Conservation (phyloP, 75 land plant genomes). For the Cupressus sempervirens region DNA sequence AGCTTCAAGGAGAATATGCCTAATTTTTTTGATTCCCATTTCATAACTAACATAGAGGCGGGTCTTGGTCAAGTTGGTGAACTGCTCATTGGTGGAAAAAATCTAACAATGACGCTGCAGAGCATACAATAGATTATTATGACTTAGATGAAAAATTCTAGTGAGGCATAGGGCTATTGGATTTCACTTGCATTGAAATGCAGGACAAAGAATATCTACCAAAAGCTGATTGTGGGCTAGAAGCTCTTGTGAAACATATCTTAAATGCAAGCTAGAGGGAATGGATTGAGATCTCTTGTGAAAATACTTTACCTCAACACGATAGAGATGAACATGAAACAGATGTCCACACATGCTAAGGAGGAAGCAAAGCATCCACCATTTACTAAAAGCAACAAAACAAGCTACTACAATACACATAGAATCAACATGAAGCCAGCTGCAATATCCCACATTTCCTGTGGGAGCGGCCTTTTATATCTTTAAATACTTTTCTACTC, state of each 20-base stretch:
- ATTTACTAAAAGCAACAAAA: no score
- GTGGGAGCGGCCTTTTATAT: no score
- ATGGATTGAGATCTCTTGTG: slow-evolving; percentile 53
- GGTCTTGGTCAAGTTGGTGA: no score
- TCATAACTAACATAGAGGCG: no score
- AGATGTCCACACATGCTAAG: no score
- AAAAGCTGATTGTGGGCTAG: slow-evolving; percentile 55
- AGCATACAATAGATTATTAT: slow-evolving; percentile 68
- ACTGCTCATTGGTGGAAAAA: slow-evolving; percentile 62
- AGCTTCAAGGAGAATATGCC: no score
- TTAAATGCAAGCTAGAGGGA: slow-evolving; percentile 59
- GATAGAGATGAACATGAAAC: slow-evolving; percentile 49
- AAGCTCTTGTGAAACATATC: slow-evolving; percentile 69
- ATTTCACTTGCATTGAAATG: slow-evolving; percentile 79
- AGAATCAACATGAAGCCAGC: no score
- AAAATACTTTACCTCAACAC: slow-evolving; percentile 59
- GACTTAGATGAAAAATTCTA: slow-evolving; percentile 42
- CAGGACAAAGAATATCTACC: slow-evolving; percentile 44
- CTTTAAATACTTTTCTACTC: no score
- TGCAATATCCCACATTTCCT: no score
- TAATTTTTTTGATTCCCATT: no score
- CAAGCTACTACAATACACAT: no score
- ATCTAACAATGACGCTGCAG: slow-evolving; percentile 47
- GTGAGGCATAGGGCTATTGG: slow-evolving; percentile 52
- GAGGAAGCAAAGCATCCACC: no score